Percentiles rank a stretch among this genome's conserved stretches.
These are phyloP conservation scores for Colletotrichum falcatum DNA, from an alignment of 2,329 filamentous ascomycete genomes.

Conservation along the genomic window DNA sequence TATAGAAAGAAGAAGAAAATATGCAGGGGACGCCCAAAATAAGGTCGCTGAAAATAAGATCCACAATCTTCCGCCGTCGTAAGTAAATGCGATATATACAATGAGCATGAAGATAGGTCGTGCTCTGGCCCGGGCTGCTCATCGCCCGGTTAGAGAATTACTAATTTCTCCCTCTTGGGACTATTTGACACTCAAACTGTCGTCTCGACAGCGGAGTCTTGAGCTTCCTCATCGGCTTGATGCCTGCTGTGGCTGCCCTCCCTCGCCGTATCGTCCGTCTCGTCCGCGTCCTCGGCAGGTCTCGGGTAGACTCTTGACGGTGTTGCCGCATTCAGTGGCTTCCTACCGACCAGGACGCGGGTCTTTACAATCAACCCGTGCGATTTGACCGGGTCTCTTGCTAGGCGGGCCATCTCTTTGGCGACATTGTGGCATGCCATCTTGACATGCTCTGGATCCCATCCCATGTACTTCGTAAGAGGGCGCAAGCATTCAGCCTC, in stretches of 20 bases:
- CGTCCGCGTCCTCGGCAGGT: constrained; percentile 31
- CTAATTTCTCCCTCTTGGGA: background rate
- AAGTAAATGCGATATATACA: constrained; percentile 24
- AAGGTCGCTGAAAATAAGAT: constrained; percentile 9
- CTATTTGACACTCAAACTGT: background rate
- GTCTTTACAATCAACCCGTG: constrained; percentile 61
- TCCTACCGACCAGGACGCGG: constrained; percentile 62
- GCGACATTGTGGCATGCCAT: constrained; percentile 60
- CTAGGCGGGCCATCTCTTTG: constrained; percentile 61
- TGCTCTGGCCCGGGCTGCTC: constrained; percentile 32
- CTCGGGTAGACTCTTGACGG: constrained; percentile 19
- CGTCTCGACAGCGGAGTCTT: constrained; percentile 9
- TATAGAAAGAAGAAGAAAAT: background rate
- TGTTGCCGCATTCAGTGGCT: constrained; percentile 51
- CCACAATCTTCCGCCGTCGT: constrained; percentile 20
- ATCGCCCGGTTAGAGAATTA: constrained; percentile 29
- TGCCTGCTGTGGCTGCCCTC: constrained; percentile 27
- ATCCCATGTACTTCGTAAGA: constrained; percentile 65
- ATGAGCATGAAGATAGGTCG: constrained; percentile 27
- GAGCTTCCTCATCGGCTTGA: background rate
- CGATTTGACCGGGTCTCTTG: constrained; percentile 58
- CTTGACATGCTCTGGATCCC: constrained; percentile 63
- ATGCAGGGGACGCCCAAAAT: constrained; percentile 21
- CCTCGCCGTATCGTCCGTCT: constrained; percentile 39
- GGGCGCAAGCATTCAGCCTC: constrained; percentile 63